Evolutionary conservation across 148 eudicot genomes (phyloP).

Genomic region (Nepenthes mirabilis): DNA sequence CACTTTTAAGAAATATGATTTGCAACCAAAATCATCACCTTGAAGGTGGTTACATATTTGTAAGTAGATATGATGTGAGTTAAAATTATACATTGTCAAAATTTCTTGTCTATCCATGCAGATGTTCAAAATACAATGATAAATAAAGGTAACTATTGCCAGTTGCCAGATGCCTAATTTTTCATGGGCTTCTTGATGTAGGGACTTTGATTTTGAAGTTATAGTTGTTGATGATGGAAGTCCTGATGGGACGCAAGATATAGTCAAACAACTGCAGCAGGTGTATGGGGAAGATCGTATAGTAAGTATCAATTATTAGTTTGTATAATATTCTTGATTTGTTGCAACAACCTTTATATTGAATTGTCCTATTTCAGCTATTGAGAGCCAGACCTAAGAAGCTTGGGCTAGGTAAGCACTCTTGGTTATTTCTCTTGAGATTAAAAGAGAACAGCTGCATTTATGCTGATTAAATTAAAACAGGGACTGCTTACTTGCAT

Average conservation of each 20-base stretch:
- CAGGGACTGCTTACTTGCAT: slow-evolving; percentile 72
- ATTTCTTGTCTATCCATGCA: too few relatives aligned
- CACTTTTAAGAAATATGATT: too few relatives aligned
- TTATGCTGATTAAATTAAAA: not conserved
- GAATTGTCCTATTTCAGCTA: slow-evolving; percentile 33
- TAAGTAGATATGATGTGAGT: too few relatives aligned
- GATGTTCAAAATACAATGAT: too few relatives aligned
- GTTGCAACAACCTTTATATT: not conserved
- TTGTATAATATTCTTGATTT: not conserved
- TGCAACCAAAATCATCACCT: too few relatives aligned
- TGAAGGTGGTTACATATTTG: too few relatives aligned
- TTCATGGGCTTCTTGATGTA: slow-evolving; percentile 6
- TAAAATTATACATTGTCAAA: too few relatives aligned
- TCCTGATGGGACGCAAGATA: slow-evolving; percentile 97
- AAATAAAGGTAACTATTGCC: not conserved
- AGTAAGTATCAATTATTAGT: slow-evolving; percentile 28
- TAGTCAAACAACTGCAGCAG: slow-evolving; percentile 76
- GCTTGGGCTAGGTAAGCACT: slow-evolving; percentile 77
- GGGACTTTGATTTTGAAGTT: slow-evolving; percentile 85
- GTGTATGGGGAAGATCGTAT: slow-evolving; percentile 85
- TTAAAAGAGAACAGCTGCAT: slow-evolving; percentile 19
- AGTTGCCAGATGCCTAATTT: not conserved
- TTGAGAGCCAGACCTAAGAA: slow-evolving; percentile 86
- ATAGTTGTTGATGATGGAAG: slow-evolving; percentile 97
- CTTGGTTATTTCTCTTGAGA: slow-evolving; percentile 6